Evolutionary conservation across 495 filamentous ascomycete genomes (phyloP), one percentile per base, ranked within the genome.

Genomic region (Xylaria nigripes): DNA sequence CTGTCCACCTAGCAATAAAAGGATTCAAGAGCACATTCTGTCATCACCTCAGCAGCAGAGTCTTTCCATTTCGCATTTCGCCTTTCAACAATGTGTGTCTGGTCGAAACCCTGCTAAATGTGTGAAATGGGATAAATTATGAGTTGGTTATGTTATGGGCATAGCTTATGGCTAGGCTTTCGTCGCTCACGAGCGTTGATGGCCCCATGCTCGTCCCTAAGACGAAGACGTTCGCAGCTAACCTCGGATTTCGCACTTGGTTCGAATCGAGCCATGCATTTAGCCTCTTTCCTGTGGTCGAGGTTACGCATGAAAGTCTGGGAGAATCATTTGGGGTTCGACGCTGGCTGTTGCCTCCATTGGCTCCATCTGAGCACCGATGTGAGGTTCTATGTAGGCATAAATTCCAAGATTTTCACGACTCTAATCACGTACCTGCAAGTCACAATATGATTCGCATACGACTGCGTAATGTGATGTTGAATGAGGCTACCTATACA

Each of bases 171-270:
- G 53, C 45, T 9, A 32, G 27, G 6, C 18, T 50, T 23, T 32
- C 53, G 9, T 19, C 34, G 3, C 40, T 50, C 29, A 21, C 19
- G 15, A 16, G 1, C 6, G 45, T 10, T 2, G 52, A 55, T 21
- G 52, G 48, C 13, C 3, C 9, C 7, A 48, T 45, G 52, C 32
- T 55, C 21, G 57, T 53, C 21, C 51, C 57, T n/a, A 54, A 46
- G 8, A 4, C 46, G 19, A 46, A 38, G 30, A 19, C 6, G 27
- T 30, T 54, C 18, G 51, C 51, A 6, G 6, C 18, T 9, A 13
- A 27, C 8, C 21, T 54, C 15, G 42, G 22, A 19, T 21, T 54
- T 16, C 51, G 43, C 4, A 38, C 51, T 10, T 54, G 51, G 51
- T 0, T 29, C 6, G 42, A 54, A 16, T 29, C 46, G 7, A 38